Percentiles rank a stretch among this genome's conserved stretches.
phyloP scores from a whole-genome alignment of 768 basidiomycete genomes.

The Crucibulum laeve region DNA sequence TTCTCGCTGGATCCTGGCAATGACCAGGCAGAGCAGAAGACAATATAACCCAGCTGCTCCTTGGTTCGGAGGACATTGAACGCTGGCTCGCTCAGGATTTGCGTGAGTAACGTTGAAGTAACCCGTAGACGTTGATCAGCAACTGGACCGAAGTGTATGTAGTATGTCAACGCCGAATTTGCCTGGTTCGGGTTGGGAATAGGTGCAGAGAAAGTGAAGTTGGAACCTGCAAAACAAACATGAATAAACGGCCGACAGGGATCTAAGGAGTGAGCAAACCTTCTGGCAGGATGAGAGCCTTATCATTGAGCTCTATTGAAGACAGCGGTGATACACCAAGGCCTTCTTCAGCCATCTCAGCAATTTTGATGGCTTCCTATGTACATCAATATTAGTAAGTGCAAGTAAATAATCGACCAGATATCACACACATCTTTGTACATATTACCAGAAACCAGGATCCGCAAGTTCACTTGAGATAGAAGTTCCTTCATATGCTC shows the following conservation, averaged over 20 bases:
- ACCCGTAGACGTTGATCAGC: slow-evolving; percentile 63
- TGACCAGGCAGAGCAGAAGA: slow-evolving; percentile 54
- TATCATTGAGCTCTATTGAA: slow-evolving; percentile 49
- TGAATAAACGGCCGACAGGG: not conserved
- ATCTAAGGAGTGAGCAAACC: slow-evolving; percentile 34
- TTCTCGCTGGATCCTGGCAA: slow-evolving; percentile 63
- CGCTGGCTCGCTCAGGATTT: slow-evolving; percentile 86
- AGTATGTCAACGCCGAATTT: slow-evolving; percentile 87
- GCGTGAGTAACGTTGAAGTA: slow-evolving; percentile 64
- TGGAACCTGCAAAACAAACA: slow-evolving; percentile 46
- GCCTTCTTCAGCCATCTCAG: slow-evolving; percentile 65
- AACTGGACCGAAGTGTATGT: slow-evolving; percentile 71
- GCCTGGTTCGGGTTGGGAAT: slow-evolving; percentile 83
- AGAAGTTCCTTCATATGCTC: slow-evolving; percentile 57
- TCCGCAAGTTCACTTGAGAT: slow-evolving; percentile 60
- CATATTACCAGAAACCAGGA: slow-evolving; percentile 82
- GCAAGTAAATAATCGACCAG: not conserved
- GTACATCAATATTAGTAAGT: slow-evolving; percentile 5
- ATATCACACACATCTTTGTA: slow-evolving; percentile 62
- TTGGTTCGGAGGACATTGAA: slow-evolving; percentile 90
- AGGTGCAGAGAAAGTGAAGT: slow-evolving; percentile 58
- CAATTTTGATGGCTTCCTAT: slow-evolving; percentile 75
- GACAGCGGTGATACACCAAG: slow-evolving; percentile 54
- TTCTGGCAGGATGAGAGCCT: slow-evolving; percentile 61
- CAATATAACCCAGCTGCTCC: slow-evolving; percentile 95